A percentile compares a stretch with the other conserved stretches of the same genome.
These are phyloP conservation scores for Lyophyllum atratum DNA, from an alignment of 768 basidiomycete species.

Conservation along the genomic window DNA sequence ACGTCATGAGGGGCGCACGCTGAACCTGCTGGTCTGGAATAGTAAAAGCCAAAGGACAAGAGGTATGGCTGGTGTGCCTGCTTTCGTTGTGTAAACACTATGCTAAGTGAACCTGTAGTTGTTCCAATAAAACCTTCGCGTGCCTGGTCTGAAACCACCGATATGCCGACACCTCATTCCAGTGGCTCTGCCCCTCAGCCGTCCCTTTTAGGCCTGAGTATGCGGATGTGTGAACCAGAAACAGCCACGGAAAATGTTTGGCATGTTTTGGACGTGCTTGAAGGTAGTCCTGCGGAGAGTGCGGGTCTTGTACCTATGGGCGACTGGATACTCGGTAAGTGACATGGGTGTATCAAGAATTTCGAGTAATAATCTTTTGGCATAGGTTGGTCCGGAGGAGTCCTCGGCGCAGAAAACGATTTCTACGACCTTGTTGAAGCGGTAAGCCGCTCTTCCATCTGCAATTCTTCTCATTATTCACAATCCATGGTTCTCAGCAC, in stretches of 20 bases:
- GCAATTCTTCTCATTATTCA: not conserved
- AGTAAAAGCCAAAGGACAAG: constrained; percentile 73
- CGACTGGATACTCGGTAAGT: constrained; percentile 48
- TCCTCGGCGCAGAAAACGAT: constrained; percentile 87
- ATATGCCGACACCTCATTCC: constrained; percentile 36
- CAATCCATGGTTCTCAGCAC: constrained; percentile 52
- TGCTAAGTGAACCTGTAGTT: constrained; percentile 44
- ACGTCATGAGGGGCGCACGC: constrained; percentile 66
- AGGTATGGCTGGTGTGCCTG: constrained; percentile 44
- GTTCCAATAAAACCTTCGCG: constrained; percentile 86
- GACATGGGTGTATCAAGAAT: not conserved
- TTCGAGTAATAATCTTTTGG: constrained; percentile 53
- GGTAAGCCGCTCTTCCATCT: constrained; percentile 43
- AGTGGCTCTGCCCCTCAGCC: constrained; percentile 59
- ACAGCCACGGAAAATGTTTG: constrained; percentile 91
- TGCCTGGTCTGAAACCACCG: constrained; percentile 64
- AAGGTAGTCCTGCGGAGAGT: constrained; percentile 95
- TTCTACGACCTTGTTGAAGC: constrained; percentile 96
- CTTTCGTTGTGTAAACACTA: constrained; percentile 3
- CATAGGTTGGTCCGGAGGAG: constrained; percentile 94
- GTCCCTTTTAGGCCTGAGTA: constrained; percentile 90
- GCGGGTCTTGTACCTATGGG: constrained; percentile 94
- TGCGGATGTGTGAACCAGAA: constrained; percentile 92
- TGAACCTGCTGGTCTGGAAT: constrained; percentile 83
- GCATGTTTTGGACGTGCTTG: constrained; percentile 96